These are phyloP conservation scores for Orbilia blumenaviensis DNA, from an alignment of 2,329 filamentous ascomycete genomes.

Conservation along the genomic window DNA sequence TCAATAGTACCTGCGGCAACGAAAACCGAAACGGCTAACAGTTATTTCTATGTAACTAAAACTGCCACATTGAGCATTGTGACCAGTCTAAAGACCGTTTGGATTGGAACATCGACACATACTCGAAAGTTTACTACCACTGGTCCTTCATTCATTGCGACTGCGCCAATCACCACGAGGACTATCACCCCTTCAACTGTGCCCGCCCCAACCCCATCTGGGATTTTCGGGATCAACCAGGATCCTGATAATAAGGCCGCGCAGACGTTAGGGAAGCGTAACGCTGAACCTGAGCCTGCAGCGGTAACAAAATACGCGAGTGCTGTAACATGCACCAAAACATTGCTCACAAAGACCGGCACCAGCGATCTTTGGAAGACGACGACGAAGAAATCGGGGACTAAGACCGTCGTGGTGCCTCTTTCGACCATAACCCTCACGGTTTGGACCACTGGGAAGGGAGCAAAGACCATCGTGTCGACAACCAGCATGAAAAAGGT, in stretches of 20 bases:
- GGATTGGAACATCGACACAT: neutral
- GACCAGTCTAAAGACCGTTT: neutral
- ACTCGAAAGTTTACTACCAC: neutral
- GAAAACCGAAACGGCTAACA: neutral
- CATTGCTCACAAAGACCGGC: constrained; percentile 1
- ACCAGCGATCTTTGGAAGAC: neutral
- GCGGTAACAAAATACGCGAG: neutral
- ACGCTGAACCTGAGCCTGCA: constrained; percentile 1
- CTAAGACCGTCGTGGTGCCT: neutral
- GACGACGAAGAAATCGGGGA: neutral
- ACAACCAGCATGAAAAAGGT: neutral
- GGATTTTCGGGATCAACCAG: neutral
- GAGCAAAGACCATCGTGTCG: neutral
- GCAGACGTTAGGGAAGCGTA: neutral
- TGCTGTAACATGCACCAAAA: constrained; percentile 21
- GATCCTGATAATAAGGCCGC: constrained; percentile 14
- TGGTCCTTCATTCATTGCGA: too few relatives aligned
- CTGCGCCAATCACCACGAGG: neutral
- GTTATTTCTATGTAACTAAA: too few relatives aligned
- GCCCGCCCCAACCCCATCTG: neutral
- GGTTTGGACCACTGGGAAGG: neutral
- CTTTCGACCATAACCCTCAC: neutral
- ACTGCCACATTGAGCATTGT: neutral
- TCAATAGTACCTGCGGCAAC: neutral
- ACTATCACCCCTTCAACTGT: neutral